Base-by-base conservation (phyloP, 202 grass and related monocot species). In the Zoysia matrella region DNA sequence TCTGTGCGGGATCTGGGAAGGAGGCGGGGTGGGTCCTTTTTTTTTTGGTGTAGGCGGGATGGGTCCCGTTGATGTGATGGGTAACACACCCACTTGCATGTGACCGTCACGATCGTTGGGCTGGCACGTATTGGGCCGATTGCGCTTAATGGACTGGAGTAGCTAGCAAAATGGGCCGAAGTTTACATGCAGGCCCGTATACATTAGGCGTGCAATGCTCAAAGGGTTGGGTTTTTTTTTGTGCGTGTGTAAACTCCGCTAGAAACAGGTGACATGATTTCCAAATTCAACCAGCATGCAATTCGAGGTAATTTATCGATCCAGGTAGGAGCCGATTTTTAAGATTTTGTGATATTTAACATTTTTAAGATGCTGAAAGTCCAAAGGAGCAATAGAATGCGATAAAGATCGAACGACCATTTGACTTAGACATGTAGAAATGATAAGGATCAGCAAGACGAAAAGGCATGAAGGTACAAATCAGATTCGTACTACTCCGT, bases 1-100 rank as follows among this genome's bases (percentile, higher is more conserved):
- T 22, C 22, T 22, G 22, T 22, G 22, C 22, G 22, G 22, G 22
- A 72, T 72, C 69, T 82, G 69, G 55, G 66, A 48, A 41, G 67
- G 71, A 71, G 54, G 18, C 16, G 60, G 22, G 12, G 52, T 7
- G 49, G 49, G 5, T 6, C 22, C 22, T 22, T 22, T 22, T 22
- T 22, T 22, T 22, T 22, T 22, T 7, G 49, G 49, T 22, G 5
- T 6, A 9, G 55, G 49, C 22, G 22, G 8, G 55, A 39, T 65
- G 60, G 75, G 48, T 9, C 60, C 75, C 11, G 2, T 39, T 7
- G 41, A 15, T 44, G 39, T 13, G 63, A 44, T 66, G 63, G 41
- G 41, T 66, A 45, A 12, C 8, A 58, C 61, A 40, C 30, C 0
- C 61, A 1, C 46, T 63, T 9, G 36, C 52, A 45, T 15, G 14